Percentiles rank a stretch among this genome's conserved stretches.
These are phyloP conservation scores for Chrysosporium keratinophilum DNA, from an alignment of 2,329 filamentous ascomycete species.

Conservation along the genomic window DNA sequence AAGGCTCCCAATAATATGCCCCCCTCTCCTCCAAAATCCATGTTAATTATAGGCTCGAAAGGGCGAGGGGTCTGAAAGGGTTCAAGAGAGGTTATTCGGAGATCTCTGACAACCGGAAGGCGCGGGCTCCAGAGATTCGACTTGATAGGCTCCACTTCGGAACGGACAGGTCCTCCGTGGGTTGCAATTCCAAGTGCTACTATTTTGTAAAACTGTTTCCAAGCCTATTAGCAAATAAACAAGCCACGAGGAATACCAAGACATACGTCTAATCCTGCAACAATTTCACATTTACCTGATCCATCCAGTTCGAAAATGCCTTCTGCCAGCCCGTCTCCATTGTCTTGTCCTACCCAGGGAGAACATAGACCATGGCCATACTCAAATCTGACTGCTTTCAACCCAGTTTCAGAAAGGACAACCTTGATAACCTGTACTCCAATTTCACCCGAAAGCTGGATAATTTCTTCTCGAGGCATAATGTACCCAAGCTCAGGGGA, in stretches of 20 bases:
- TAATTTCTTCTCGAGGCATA: background rate
- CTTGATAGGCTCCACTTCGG: background rate
- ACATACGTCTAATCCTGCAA: background rate
- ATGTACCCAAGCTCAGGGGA: background rate
- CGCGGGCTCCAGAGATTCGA: background rate
- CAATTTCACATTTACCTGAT: background rate
- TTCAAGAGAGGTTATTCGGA: background rate
- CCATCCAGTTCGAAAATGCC: background rate
- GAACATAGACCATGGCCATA: background rate
- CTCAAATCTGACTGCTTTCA: slow-evolving; percentile 5
- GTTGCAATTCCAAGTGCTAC: background rate
- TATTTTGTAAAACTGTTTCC: background rate
- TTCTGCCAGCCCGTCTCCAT: background rate
- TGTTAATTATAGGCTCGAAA: slow-evolving; percentile 2
- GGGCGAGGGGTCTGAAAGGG: background rate
- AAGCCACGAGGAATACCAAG: background rate
- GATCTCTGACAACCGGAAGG: background rate
- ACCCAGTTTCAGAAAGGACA: background rate
- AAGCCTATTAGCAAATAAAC: background rate
- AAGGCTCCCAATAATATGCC: background rate
- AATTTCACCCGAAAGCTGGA: background rate
- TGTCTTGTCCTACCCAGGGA: background rate
- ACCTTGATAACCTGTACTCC: slow-evolving; percentile 2
- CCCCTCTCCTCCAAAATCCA: slow-evolving; percentile 5
- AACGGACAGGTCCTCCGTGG: background rate